These are phyloP conservation scores for Populus ilicifolia DNA, from an alignment of 345 rosid genomes.

Conservation along the genomic window DNA sequence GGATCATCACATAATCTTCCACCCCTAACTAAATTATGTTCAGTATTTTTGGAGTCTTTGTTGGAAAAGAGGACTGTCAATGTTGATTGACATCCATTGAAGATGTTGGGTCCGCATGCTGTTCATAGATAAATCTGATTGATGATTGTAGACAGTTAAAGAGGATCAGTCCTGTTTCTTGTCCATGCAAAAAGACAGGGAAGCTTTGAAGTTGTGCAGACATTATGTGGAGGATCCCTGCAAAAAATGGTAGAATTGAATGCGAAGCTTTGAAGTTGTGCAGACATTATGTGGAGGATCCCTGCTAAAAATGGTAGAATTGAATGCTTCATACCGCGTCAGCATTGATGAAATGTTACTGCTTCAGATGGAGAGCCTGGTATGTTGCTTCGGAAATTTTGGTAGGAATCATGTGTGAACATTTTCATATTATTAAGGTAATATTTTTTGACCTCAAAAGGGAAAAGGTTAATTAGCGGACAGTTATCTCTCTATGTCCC, in stretches of 20 bases:
- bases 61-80: conserved; percentile 62
- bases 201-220: not conserved
- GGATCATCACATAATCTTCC: conserved; percentile 84
- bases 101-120: not conserved
- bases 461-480: not conserved
- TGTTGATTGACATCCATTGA: conserved; percentile 34
- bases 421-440: not conserved
- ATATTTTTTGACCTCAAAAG: not conserved
- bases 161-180: not conserved
- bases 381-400: not conserved
- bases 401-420: not conserved
- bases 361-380: not conserved
- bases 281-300: not conserved
- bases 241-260: not conserved
- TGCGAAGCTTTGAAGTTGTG: not conserved
- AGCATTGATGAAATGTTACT: not conserved
- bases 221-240: not conserved
- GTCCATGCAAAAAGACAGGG: not conserved
- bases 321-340: not conserved
- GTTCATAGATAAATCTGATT: not conserved
- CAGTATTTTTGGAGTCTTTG: conserved; percentile 62
- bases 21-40: conserved; percentile 70
- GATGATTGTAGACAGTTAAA: not conserved
- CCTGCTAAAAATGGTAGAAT: not conserved
- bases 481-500: not conserved